Conservation (phyloP, 2,329 filamentous ascomycete genomes). For the Colletotrichum sp. region DNA sequence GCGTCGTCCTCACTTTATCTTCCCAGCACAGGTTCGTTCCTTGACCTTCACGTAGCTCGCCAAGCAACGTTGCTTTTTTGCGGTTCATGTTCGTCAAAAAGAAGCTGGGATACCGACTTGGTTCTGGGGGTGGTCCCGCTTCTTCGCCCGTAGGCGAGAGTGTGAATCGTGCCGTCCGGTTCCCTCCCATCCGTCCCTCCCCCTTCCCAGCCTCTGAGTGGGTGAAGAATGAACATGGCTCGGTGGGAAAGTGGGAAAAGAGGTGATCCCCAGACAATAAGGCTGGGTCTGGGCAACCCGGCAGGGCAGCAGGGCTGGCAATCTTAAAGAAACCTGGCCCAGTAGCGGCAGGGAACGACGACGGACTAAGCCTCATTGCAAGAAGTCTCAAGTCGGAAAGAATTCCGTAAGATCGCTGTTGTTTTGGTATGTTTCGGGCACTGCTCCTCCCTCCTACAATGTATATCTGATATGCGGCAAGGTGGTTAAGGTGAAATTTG, state of each 20-base stretch:
- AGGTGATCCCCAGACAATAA: neutral
- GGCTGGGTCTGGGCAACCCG: neutral
- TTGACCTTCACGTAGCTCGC: neutral
- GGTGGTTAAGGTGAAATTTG: neutral
- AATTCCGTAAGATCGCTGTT: neutral
- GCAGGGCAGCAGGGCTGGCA: neutral
- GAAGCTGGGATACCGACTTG: neutral
- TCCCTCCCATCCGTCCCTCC: neutral
- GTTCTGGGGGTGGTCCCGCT: neutral
- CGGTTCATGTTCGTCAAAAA: neutral
- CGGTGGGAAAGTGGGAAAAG: neutral
- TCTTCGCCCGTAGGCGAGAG: neutral
- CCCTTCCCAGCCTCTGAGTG: neutral
- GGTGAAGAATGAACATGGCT: neutral
- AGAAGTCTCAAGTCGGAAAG: neutral
- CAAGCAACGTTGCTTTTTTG: conserved; percentile 5
- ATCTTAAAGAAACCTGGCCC: neutral
- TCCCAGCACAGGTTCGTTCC: neutral
- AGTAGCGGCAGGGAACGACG: neutral
- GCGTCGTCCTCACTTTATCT: neutral
- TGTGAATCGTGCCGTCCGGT: neutral
- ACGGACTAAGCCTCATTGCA: neutral
- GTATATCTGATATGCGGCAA: neutral
- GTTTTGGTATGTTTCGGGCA: neutral
- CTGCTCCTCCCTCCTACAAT: neutral